Conservation (phyloP, 2,329 filamentous ascomycete genomes). For the Paecilomyces niveus region DNA sequence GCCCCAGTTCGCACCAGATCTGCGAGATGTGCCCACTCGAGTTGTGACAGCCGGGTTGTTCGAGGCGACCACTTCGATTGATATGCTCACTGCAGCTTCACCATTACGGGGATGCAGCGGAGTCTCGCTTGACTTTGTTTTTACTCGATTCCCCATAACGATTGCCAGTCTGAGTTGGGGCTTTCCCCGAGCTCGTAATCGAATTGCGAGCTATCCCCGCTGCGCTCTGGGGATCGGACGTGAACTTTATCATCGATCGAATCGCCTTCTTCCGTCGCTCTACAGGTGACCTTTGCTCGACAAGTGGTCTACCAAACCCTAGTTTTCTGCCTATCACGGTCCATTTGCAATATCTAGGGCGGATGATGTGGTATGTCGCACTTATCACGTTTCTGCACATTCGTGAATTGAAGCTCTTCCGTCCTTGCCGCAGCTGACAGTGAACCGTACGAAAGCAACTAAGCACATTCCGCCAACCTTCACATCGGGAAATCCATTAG, state of each 20-base stretch:
- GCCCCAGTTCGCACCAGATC: not conserved
- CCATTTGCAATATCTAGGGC: not conserved
- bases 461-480: not conserved
- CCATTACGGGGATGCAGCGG: not conserved
- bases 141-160: not conserved
- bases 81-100: not conserved
- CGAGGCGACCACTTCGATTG: not conserved
- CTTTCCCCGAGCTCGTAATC: not conserved
- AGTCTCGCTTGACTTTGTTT: not conserved
- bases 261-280: not conserved
- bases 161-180: not conserved
- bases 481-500: not conserved
- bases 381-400: not conserved
- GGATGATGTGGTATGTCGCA: not conserved
- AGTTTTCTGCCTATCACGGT: not conserved
- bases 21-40: not conserved
- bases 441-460: not conserved
- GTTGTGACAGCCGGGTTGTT: not conserved
- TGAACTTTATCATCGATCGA: not conserved
- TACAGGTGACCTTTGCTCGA: not conserved
- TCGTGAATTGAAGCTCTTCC: not conserved
- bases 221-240: not conserved
- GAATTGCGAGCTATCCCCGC: not conserved
- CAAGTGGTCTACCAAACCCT: not conserved
- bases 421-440: not conserved